These are phyloP conservation scores for Waltiozyma sp. DNA, from an alignment of 1,139 yeast species.

Conservation along the genomic window DNA sequence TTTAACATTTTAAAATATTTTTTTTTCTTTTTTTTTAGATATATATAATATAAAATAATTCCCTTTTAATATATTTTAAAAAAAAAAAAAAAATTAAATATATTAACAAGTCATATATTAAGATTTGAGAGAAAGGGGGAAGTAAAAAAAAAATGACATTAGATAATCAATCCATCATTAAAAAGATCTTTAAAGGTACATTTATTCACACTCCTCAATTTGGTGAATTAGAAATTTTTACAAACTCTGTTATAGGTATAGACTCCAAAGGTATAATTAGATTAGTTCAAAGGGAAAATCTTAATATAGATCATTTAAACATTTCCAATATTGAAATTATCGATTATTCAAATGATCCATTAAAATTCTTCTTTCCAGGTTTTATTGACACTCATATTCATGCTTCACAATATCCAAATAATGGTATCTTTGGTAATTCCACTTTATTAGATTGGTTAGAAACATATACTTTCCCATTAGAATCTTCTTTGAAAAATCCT, in stretches of 20 bases:
- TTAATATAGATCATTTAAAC: background rate
- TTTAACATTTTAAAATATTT: too few relatives aligned
- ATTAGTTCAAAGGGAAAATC: constrained; percentile 23
- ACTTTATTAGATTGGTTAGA: constrained; percentile 85
- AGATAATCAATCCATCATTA: background rate
- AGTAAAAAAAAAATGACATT: background rate
- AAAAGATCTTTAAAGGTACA: constrained; percentile 30
- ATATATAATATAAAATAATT: too few relatives aligned
- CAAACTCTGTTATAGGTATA: constrained; percentile 45
- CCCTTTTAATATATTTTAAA: too few relatives aligned
- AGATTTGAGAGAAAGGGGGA: too few relatives aligned
- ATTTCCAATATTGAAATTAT: constrained; percentile 14
- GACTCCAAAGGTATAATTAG: constrained; percentile 32
- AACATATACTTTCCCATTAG: constrained; percentile 82
- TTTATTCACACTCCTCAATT: constrained; percentile 45
- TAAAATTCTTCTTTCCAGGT: constrained; percentile 75
- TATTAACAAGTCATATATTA: too few relatives aligned
- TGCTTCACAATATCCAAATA: constrained; percentile 94
- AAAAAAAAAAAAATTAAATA: too few relatives aligned
- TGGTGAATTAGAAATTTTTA: constrained; percentile 35
- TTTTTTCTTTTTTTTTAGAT: too few relatives aligned
- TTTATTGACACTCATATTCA: constrained; percentile 93
- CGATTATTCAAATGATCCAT: constrained; percentile 20
- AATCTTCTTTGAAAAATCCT: constrained; percentile 43
- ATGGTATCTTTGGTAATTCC: constrained; percentile 78